Conservation (phyloP, 2,329 filamentous ascomycete species). For the Biscogniauxia mediterranea region DNA sequence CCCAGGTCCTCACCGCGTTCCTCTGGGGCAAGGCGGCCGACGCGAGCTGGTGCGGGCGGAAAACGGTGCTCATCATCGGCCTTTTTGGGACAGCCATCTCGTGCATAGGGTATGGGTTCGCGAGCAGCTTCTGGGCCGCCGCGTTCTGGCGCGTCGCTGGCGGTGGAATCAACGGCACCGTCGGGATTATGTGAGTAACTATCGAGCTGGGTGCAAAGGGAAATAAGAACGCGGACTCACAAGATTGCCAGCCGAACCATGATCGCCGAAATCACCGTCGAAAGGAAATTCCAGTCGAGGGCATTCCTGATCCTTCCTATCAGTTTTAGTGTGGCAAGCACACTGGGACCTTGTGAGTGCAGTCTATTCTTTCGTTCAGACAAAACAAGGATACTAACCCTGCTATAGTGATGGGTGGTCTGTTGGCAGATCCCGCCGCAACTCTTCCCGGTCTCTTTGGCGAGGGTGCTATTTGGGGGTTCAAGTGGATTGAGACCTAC, state of each 20-base stretch:
- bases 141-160: constrained; percentile 65
- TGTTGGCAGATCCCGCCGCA: constrained; percentile 64
- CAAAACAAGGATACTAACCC: constrained; percentile 8
- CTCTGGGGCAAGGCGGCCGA: constrained; percentile 69
- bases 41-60: constrained; percentile 59
- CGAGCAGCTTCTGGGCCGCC: constrained; percentile 61
- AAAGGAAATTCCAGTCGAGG: constrained; percentile 47
- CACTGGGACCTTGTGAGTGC: constrained; percentile 43
- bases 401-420: constrained; percentile 55
- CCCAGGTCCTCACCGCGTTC: constrained; percentile 71
- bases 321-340: constrained; percentile 47
- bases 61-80: constrained; percentile 68
- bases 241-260: constrained; percentile 39
- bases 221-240: constrained; percentile 4
- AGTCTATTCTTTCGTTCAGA: not conserved
- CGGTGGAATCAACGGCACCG: constrained; percentile 53
- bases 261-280: constrained; percentile 48
- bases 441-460: constrained; percentile 64
- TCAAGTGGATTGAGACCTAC: constrained; percentile 62
- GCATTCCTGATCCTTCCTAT: constrained; percentile 48
- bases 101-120: constrained; percentile 71
- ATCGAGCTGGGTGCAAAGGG: not conserved
- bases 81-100: constrained; percentile 65
- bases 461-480: constrained; percentile 55
- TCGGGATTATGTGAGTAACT: constrained; percentile 47